Base-by-base conservation (phyloP, 305 asterid species). In the Fraxinus xanthoxyloides region DNA sequence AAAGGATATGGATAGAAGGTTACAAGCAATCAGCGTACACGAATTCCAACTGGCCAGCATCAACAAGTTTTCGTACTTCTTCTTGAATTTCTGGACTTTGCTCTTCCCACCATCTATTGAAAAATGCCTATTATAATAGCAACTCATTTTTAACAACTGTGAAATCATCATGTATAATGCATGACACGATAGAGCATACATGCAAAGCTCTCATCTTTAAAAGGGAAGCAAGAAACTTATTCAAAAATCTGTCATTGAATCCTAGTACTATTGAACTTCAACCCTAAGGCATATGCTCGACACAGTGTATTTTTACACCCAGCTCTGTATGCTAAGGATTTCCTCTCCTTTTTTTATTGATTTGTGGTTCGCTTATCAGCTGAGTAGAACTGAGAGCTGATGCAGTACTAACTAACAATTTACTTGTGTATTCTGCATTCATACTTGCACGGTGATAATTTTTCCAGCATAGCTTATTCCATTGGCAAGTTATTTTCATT, bases 51-150 rank as follows among this genome's bases (percentile, higher is more conserved):
- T 87, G 97, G 56, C 94, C 98, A 24, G 87, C 86, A 82, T 87
- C 89, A 1, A 94, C 94, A 77, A 94, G 87, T 80, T 85, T 82
- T 85, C 87, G 88, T 28, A 90, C 95, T 77, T 82, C 87, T 80
- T 48, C 84, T 83, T 92, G 93, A 83, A 82, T 84, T 82, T 87
- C 92, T 48, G 77, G 81, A 81, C 85, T 89, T 80, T 94, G 98
- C 85, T 85, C 90, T 78, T 76, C 82, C 98, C 98, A 94, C 98
- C 98, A 94, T 79, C 97, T 89, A 69, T 56, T n/a, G 87, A 94
- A 93, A 87, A 91, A 94, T 26, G 98, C 97, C 97, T 94, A 75
- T 51, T 56, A 48, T 12, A 69, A 31, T 28, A 69, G 72, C 30
- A 69, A 30, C 75, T 69, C 75, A 67, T 28, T 28, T 7, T 67